Percentiles rank a stretch among this genome's conserved stretches.
Conservation (phyloP, 139 green algal species). For the Micractinium conductrix region DNA sequence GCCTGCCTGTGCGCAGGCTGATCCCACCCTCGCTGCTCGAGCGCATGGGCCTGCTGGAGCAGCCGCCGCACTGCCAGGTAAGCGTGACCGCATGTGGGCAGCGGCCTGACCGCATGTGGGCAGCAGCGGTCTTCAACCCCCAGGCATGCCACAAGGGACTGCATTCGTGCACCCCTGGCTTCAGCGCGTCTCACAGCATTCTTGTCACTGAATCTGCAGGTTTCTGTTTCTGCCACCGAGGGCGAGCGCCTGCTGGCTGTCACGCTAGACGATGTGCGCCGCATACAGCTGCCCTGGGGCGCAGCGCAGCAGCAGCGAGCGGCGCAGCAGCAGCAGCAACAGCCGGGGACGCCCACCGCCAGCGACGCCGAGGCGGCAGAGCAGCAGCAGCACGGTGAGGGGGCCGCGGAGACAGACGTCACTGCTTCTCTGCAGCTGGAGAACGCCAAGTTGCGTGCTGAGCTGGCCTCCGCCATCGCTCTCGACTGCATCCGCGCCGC, state of each 20-base stretch:
- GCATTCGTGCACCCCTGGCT: too few relatives aligned
- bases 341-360: background rate
- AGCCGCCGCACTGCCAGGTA: slow-evolving; percentile 75
- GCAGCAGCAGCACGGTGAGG: slow-evolving; percentile 23
- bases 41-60: slow-evolving; percentile 66
- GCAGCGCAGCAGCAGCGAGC: background rate
- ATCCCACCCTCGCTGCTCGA: slow-evolving; percentile 71
- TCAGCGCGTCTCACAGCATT: too few relatives aligned
- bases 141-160: too few relatives aligned
- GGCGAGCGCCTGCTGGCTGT: slow-evolving; percentile 53
- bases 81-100: too few relatives aligned
- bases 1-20: slow-evolving; percentile 11
- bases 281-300: slow-evolving; percentile 43
- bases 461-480: slow-evolving; percentile 63
- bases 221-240: slow-evolving; percentile 45
- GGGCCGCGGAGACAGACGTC: background rate
- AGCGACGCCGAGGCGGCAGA: background rate
- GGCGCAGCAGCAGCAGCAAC: background rate
- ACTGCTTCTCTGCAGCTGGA: slow-evolving; percentile 51
- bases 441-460: slow-evolving; percentile 69
- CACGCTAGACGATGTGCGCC: slow-evolving; percentile 56
- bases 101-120: too few relatives aligned
- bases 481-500: slow-evolving; percentile 26
- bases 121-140: too few relatives aligned
- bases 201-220: too few relatives aligned